Conservation (phyloP, 257 asterid species). For the Echites panduratus region DNA sequence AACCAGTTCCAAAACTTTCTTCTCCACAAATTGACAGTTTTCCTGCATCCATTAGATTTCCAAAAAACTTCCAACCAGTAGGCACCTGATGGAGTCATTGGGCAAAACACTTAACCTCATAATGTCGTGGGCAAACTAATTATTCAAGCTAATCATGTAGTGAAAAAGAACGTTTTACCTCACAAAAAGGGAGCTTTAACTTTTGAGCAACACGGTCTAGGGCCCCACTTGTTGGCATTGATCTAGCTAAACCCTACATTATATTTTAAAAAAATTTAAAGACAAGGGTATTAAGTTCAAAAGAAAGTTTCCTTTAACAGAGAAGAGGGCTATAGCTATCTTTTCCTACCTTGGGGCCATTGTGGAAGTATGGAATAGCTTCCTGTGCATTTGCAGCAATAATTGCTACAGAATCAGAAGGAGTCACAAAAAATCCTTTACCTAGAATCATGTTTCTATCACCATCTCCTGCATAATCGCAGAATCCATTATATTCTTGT, state of each 20-base stretch:
- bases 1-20: constrained; percentile 98
- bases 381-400: constrained; percentile 94
- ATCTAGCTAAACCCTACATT: constrained; percentile 91
- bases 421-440: constrained; percentile 80
- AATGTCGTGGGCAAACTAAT: background rate
- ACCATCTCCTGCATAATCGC: constrained; percentile 76
- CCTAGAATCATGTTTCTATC: constrained; percentile 99
- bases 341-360: constrained; percentile 67
- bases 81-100: constrained; percentile 56
- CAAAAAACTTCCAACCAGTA: constrained; percentile 98
- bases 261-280: too few relatives aligned
- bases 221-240: constrained; percentile 99
- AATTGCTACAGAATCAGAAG: constrained; percentile 95
- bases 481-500: background rate
- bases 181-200: constrained; percentile 73
- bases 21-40: constrained; percentile 93
- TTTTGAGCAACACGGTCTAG: constrained; percentile 88
- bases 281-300: background rate
- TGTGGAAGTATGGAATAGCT: constrained; percentile 76
- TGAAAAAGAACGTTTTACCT: constrained; percentile 36
- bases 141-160: background rate
- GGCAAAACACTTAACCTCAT: constrained; percentile 11
- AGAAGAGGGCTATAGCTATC: background rate
- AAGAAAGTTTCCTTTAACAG: background rate
- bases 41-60: constrained; percentile 96